Evolutionary conservation across 805 yeast species (phyloP), one percentile per base, ranked within the genome.

Genomic region (Kodamaea restingae): DNA sequence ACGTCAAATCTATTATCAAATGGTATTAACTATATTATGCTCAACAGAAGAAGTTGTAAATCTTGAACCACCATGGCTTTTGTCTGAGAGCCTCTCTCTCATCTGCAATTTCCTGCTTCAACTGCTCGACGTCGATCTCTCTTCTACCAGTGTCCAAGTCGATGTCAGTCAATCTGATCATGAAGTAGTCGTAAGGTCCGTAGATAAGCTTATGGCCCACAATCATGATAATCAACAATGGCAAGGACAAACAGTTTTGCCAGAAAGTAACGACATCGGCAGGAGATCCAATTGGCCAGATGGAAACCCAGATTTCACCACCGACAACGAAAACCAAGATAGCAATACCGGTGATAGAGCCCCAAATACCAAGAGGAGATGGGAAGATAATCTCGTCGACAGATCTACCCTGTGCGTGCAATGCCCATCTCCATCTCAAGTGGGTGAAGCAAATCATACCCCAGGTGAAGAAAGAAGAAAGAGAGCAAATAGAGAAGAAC

Each of bases 141-240:
- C 60, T 50, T 57, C 71, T 63, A n/a, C 73, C 73, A 5, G 71
- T 63, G 49, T 67, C 71, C 48, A 67, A 57, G 50, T 67, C 72
- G 27, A 67, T 52, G 20, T 66, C 67, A 15, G 44, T 50, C 42
- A 66, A 56, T 36, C 53, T 58, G 43, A 66, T 47, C 52, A 52
- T 56, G 21, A 58, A 45, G 35, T 38, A 38, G 20, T 22, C 42
- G 70, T 62, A 63, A 20, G 59, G 47, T 44, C 53, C 50, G 52
- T 41, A 43, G 38, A 45, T 48, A 35, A 64, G 56, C 48, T 70
- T 73, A 59, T 74, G 75, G 12, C 59, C 60, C 22, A 67, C 33
- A 57, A 69, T 73, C 41, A 76, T 61, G 1, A 67, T 49, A 25
- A 78, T 43, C 59, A 73, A 65, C 25, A 56, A 45, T n/a, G 60